Percentiles rank a stretch among this genome's conserved stretches.
These are phyloP conservation scores for Erodium chrysanthum DNA, from an alignment of 441 rosid genomes.

Conservation along the genomic window DNA sequence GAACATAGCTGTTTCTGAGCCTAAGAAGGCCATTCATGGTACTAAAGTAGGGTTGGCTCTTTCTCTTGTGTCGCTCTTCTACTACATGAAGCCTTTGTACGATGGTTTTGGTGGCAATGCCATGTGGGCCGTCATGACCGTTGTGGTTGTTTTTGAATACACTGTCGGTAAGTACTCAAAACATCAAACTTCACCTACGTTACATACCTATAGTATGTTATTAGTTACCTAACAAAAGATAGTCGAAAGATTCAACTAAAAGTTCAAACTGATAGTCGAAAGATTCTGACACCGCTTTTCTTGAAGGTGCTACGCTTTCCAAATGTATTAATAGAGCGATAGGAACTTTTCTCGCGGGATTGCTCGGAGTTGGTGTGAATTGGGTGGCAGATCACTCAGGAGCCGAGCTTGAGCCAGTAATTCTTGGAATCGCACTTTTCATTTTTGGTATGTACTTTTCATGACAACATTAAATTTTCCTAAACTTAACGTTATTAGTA, in stretches of 20 bases:
- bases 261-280: too few relatives aligned
- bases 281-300: too few relatives aligned
- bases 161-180: constrained; percentile 36
- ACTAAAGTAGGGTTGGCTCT: constrained; percentile 61
- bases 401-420: constrained; percentile 29
- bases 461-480: too few relatives aligned
- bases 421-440: constrained; percentile 41
- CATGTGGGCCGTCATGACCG: constrained; percentile 26
- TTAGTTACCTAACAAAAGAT: too few relatives aligned
- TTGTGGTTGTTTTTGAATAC: constrained; percentile 29
- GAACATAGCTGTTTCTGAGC: constrained; percentile 52
- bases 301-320: constrained; percentile 43
- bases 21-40: constrained; percentile 48
- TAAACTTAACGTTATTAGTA: too few relatives aligned
- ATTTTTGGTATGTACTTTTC: constrained; percentile 33
- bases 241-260: too few relatives aligned
- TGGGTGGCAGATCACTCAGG: constrained; percentile 48
- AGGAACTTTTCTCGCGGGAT: constrained; percentile 50
- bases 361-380: constrained; percentile 45
- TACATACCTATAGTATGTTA: too few relatives aligned
- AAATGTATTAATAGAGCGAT: constrained; percentile 47
- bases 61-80: constrained; percentile 50
- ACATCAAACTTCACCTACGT: too few relatives aligned
- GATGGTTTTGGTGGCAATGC: constrained; percentile 57
- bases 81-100: constrained; percentile 57